phyloP scores from a whole-genome alignment of 352 stramenopile species.

The Pythium utonaiense region DNA sequence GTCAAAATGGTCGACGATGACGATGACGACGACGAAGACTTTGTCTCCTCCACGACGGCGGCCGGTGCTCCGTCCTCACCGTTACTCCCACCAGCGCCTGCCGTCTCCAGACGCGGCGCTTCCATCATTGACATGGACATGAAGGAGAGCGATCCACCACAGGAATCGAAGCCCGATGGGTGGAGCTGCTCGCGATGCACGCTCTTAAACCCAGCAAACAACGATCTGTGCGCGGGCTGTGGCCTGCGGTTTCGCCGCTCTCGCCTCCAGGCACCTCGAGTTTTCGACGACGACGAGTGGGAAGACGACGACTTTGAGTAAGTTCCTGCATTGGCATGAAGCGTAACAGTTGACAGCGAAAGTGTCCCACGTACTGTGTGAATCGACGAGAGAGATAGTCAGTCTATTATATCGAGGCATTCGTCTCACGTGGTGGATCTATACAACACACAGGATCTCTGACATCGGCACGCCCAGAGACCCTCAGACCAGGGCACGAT shows the following conservation, averaged over 20 bases:
- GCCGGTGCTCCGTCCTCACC: neutral
- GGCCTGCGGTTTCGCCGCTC: constrained; percentile 65
- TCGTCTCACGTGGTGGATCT: neutral
- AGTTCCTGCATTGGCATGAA: neutral
- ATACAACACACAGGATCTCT: too few species aligned
- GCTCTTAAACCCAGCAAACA: constrained; percentile 58
- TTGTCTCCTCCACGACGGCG: neutral
- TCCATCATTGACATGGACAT: constrained; percentile 39
- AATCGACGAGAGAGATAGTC: neutral
- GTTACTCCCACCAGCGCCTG: neutral
- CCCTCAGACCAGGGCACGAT: too few species aligned
- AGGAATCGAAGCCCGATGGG: constrained; percentile 7
- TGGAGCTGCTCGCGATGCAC: constrained; percentile 83
- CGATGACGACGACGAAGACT: neutral
- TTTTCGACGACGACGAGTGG: constrained; percentile 50
- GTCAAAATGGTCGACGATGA: constrained; percentile 29
- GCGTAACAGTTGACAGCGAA: too few species aligned
- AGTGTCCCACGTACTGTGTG: too few species aligned
- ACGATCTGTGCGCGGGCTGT: constrained; percentile 61
- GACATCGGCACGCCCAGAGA: too few species aligned
- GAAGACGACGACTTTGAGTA: constrained; percentile 6
- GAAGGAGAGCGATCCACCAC: constrained; percentile 37
- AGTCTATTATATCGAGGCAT: constrained; percentile 1
- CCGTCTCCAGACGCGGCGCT: neutral
- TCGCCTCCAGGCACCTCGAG: constrained; percentile 31